Base-by-base conservation (phyloP, 495 filamentous ascomycete species). In the Trichocladium antarcticum region DNA sequence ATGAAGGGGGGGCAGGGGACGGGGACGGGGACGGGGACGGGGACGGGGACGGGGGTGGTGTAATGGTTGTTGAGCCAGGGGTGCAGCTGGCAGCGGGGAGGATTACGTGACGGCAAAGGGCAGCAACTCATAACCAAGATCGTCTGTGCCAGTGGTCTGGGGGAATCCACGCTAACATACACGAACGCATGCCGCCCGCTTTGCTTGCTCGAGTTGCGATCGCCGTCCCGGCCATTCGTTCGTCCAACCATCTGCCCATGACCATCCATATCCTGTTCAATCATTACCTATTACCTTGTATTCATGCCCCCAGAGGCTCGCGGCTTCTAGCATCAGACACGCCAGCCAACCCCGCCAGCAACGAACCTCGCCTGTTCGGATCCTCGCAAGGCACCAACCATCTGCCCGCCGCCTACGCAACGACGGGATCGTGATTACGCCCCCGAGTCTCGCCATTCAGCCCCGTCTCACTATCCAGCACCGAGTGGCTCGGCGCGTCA, bases 391-490 rank as follows among this genome's bases (percentile, higher is more conserved):
- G n/a, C n/a, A n/a, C n/a, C n/a, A n/a, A n/a, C n/a, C n/a, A n/a
- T n/a, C n/a, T n/a, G n/a, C n/a, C n/a, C n/a, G n/a, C n/a, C n/a
- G n/a, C n/a, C 56, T 58, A 67, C 15, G 64, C 60, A 38, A 51
- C 47, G 31, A 68, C 52, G 31, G 60, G 53, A 36, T 66, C 65
- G 24, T 65, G 59, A 28, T 63, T 62, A 19, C 69, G 63, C n/a
- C 72, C 72, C 21, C 73, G 66, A 36, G 56, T 63, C 64, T 74
- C 71, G 29, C 69, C 70, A 45, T 71, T 72, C 27, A 74, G 20
- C 2, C 68, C 68, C 19, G 53, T 50, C 47, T 74, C 72, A 15
- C 65, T 68, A 21, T 66, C 71, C 12, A 70, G 46, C 0, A 61
- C 49, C 22, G 71, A 72, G 40, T 71, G 69, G 37, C 61, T 63